Evolutionary conservation across 2,329 filamentous ascomycete species (phyloP).

Genomic region (Aspergillus persii): DNA sequence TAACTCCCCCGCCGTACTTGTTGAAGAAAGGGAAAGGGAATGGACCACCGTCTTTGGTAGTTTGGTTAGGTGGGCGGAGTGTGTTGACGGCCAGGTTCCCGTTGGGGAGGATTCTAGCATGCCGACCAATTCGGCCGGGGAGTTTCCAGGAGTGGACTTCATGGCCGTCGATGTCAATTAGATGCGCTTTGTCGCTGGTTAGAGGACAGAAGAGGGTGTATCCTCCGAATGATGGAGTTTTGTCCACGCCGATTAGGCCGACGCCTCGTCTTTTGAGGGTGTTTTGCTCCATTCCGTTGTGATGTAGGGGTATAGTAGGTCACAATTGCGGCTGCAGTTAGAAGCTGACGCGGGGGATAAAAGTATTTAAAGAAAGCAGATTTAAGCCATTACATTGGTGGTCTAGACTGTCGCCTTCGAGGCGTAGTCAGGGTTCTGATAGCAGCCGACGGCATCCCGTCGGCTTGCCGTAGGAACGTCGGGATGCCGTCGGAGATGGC

Average conservation of each 20-base stretch:
- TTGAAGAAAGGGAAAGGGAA: conserved; percentile 45
- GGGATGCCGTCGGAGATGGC: background rate
- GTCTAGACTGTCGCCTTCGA: too few species aligned
- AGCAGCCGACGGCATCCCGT: background rate
- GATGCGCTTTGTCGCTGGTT: conserved; percentile 40
- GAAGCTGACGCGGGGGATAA: too few species aligned
- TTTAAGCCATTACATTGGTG: too few species aligned
- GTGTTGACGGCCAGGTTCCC: conserved; percentile 47
- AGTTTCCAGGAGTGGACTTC: conserved; percentile 47
- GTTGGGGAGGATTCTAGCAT: conserved; percentile 45
- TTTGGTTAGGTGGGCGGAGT: conserved; percentile 30
- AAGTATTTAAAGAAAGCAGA: too few species aligned
- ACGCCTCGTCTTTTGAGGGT: conserved; percentile 43
- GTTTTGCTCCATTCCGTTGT: conserved; percentile 42
- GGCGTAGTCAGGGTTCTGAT: background rate
- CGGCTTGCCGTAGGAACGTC: background rate
- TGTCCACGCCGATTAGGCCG: conserved; percentile 41
- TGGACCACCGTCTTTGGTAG: conserved; percentile 23
- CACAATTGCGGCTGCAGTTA: too few species aligned
- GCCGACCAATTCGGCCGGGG: conserved; percentile 42
- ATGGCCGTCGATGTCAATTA: conserved; percentile 42
- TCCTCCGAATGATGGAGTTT: conserved; percentile 37
- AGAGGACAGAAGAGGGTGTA: conserved; percentile 45
- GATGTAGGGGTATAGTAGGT: too few species aligned
- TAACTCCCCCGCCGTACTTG: conserved; percentile 48